These are phyloP conservation scores for Aspergillus pseudoviridinutans DNA, from an alignment of 2,329 filamentous ascomycete genomes.

Conservation along the genomic window DNA sequence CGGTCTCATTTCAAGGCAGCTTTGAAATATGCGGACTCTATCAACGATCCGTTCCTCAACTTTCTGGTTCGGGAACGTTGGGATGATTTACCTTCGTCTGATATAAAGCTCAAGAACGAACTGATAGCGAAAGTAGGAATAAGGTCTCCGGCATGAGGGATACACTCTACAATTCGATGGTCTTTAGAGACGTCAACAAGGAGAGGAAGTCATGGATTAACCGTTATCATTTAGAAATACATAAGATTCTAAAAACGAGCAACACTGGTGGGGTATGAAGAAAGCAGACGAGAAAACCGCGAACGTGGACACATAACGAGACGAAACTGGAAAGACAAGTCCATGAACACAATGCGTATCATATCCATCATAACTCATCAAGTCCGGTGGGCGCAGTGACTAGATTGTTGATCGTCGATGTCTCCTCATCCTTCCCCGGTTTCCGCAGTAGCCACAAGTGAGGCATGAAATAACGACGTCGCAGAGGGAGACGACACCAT, in stretches of 20 bases:
- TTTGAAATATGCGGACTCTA: slow-evolving; percentile 22
- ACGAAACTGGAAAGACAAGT: neutral
- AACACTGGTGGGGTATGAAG: neutral
- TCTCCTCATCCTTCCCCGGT: slow-evolving; percentile 27
- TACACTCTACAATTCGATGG: neutral
- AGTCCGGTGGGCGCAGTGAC: neutral
- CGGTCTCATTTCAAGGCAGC: slow-evolving; percentile 29
- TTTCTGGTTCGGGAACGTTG: slow-evolving; percentile 31
- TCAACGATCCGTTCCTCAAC: slow-evolving; percentile 33
- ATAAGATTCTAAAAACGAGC: neutral
- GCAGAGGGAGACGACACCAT: slow-evolving; percentile 61
- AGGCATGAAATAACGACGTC: slow-evolving; percentile 65
- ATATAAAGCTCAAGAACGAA: slow-evolving; percentile 19
- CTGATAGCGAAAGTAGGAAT: slow-evolving; percentile 18
- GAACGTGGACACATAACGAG: neutral
- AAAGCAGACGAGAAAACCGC: neutral
- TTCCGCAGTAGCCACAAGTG: slow-evolving; percentile 41
- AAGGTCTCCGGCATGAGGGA: neutral
- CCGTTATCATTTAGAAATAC: neutral
- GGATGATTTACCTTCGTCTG: slow-evolving; percentile 24
- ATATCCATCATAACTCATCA: slow-evolving; percentile 10
- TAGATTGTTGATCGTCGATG: slow-evolving; percentile 20
- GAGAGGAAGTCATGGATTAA: neutral
- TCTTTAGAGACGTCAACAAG: neutral
- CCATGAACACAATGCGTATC: neutral